Evolutionary conservation across 495 filamentous ascomycete genomes (phyloP).

Genomic region (Neurospora sp.): DNA sequence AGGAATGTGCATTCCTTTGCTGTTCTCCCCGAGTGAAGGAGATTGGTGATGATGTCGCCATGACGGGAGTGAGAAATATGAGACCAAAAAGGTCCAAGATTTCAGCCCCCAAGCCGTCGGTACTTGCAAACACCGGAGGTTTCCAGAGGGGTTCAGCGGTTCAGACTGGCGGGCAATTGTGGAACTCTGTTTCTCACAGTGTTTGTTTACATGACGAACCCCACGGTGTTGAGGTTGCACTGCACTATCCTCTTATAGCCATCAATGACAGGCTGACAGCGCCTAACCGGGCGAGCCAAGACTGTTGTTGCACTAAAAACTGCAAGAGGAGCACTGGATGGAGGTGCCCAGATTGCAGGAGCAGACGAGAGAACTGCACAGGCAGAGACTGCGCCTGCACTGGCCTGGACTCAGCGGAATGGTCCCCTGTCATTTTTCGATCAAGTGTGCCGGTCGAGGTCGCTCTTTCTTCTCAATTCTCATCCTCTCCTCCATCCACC

Average conservation of each 20-base stretch:
- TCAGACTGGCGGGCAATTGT: neutral
- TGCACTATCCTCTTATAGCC: neutral
- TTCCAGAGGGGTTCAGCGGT: neutral
- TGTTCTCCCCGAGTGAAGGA: neutral
- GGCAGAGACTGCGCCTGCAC: neutral
- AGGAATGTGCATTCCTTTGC: neutral
- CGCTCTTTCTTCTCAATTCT: neutral
- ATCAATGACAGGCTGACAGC: neutral
- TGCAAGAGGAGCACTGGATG: neutral
- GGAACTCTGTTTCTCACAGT: neutral
- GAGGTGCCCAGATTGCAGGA: neutral
- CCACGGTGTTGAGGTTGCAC: neutral
- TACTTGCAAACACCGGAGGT: neutral
- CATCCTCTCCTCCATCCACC: neutral
- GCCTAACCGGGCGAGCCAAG: neutral
- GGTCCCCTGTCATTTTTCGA: neutral
- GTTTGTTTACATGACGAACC: neutral
- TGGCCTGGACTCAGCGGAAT: neutral
- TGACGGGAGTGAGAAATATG: neutral
- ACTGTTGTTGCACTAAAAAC: neutral
- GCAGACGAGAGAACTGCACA: neutral
- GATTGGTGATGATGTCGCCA: neutral
- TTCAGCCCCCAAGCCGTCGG: neutral
- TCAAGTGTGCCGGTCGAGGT: neutral
- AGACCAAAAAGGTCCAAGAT: neutral